Base-by-base conservation (phyloP, 2,329 filamentous ascomycete species). In the Aspergillus fijiensis region DNA sequence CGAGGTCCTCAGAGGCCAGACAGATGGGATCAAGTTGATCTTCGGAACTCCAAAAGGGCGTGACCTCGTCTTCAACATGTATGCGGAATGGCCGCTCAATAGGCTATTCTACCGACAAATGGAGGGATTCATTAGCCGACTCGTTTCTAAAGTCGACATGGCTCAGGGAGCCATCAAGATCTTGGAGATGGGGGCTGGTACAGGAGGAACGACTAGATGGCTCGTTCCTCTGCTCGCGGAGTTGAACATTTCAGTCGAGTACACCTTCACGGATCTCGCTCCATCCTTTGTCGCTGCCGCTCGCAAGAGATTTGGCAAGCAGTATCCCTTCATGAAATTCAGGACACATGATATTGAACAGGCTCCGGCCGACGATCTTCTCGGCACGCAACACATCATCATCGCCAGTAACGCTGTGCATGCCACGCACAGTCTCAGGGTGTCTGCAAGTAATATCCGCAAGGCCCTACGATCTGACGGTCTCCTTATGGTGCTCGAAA, bases 111-210 rank as follows among this genome's bases (percentile, higher is more conserved):
- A 73, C 53, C 64, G 65, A 19, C 73, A 75, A 29, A 75, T 79
- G 67, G 65, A 65, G 16, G 71, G 74, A 42, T 72, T 77, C 57
- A 58, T 77, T 21, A 49, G 55, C 3, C 60, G 64, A 1, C 33
- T 72, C 0, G 56, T 65, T 4, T n/a, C 39, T 2, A 60, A 59
- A 31, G 11, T 65, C 2, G 23, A 21, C 9, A 72, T 14, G 31
- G 69, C 70, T 63, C n/a, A 29, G 6, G 50, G 56, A 1, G 49
- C 66, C 4, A 61, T 79, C n/a, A 65, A 69, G 3, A 76, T 82
- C 33, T 69, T 83, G 0, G 77, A 79, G 49, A 66, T 77, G 51
- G 77, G 77, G 1, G 77, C 70, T 5, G 76, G 74, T 1, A 78
- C 74, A 1, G 75, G 77, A 1, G 76, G 74, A 1, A 76, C 75